Percentiles rank a stretch among this genome's conserved stretches.
These are phyloP conservation scores for Pseudonitzschia multiseries DNA, from an alignment of 108 stramenopile species.

Conservation along the genomic window DNA sequence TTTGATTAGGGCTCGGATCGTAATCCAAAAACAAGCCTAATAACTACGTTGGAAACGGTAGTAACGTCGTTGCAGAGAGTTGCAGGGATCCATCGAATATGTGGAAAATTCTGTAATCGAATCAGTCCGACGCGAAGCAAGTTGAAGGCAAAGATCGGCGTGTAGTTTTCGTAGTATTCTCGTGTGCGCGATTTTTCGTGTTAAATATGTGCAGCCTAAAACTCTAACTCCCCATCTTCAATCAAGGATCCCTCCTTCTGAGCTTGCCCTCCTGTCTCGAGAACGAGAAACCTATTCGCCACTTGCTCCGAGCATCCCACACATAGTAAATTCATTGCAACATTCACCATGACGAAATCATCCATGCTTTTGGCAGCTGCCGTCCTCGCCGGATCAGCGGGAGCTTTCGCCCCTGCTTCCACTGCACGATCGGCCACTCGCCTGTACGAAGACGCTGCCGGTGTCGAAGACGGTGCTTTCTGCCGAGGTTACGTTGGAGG, in stretches of 20 bases:
- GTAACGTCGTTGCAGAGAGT: background rate
- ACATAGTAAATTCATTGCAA: background rate
- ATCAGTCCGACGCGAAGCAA: slow-evolving; percentile 1
- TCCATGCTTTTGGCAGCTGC: slow-evolving; percentile 36
- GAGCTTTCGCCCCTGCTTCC: slow-evolving; percentile 59
- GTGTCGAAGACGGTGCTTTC: background rate
- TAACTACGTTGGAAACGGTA: background rate
- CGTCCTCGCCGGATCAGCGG: slow-evolving; percentile 54
- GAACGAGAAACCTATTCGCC: background rate
- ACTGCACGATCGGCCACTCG: slow-evolving; percentile 30
- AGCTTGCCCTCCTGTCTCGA: background rate
- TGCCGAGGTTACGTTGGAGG: slow-evolving; percentile 55
- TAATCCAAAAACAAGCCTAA: background rate
- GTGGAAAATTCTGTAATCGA: background rate
- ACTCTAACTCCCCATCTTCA: slow-evolving; percentile 10
- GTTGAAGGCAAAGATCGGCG: slow-evolving; percentile 17
- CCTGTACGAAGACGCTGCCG: slow-evolving; percentile 44
- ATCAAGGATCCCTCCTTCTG: slow-evolving; percentile 9
- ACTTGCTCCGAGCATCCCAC: background rate
- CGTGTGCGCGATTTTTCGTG: slow-evolving; percentile 3
- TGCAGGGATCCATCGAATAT: background rate
- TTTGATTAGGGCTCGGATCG: background rate
- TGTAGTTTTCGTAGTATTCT: background rate
- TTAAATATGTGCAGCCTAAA: background rate
- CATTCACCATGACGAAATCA: slow-evolving; percentile 48